Base-by-base conservation (phyloP, 1,284 basidiomycete species). In the Sutorius eximius region DNA sequence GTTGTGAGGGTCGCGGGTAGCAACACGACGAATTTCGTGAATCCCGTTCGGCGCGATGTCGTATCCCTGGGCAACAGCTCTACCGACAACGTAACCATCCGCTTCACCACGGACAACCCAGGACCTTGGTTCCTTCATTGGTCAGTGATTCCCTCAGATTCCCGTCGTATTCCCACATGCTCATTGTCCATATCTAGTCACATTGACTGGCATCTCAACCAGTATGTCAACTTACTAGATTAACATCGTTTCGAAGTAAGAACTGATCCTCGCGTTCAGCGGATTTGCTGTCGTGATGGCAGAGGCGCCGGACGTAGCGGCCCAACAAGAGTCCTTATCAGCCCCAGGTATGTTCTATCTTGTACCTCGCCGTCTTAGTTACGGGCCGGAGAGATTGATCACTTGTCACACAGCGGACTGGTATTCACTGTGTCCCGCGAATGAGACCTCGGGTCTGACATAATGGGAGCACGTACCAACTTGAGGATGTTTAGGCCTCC, bases 111-210 rank as follows among this genome's bases (percentile, higher is more conserved):
- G 3, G 68, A 80, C 52, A 81, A 80, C 47, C 59, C 75, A 5
- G 79, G 79, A 7, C 77, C 78, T 10, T 79, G 79, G 78, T 72
- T 77, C 66, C 58, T 79, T 43, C 77, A 78, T 53, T 79, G 78
- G 71, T 77, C 52, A 57, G 70, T 53, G 11, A 43, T 45, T 24
- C 42, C 33, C 22, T 45, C 4, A 40, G 9, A 18, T 10, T 37
- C 20, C 5, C 12, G 8, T 47, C 22, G 4, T 29, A n/a, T 16
- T 52, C 44, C 57, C 9, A 57, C 52, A 10, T 45, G 10, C 44
- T 3, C 1, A 22, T 46, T 45, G 9, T 45, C 3, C 1, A 22
- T 45, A 18, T 33, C 1, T 45, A 75, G 73, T 47, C 74, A 76
- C 55, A 68, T 76, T 18, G 71, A 76, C 45, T 75, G 67, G 68